A percentile compares a stretch with the other conserved stretches of the same genome.
These are phyloP conservation scores for Pezicula rhizophila DNA, from an alignment of 2,329 filamentous ascomycete genomes.

Conservation along the genomic window DNA sequence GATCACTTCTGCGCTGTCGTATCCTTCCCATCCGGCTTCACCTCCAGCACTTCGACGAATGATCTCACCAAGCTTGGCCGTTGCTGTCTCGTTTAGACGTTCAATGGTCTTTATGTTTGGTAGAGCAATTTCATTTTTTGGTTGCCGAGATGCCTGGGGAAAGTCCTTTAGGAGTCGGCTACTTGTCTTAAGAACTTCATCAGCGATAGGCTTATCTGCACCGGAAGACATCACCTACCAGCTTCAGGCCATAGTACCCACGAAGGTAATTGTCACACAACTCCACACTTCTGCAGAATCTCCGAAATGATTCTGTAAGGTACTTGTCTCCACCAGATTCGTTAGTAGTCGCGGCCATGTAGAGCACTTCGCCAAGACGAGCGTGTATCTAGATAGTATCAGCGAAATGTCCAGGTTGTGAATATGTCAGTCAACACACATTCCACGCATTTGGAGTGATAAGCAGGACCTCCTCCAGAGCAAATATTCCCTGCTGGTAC, in stretches of 20 bases:
- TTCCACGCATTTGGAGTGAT: constrained; percentile 93
- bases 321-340: constrained; percentile 38
- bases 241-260: constrained; percentile 85
- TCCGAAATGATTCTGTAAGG: constrained; percentile 68
- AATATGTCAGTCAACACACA: constrained; percentile 43
- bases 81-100: constrained; percentile 66
- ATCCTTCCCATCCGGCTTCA: constrained; percentile 66
- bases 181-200: constrained; percentile 22
- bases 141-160: constrained; percentile 38
- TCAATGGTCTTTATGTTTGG: constrained; percentile 55
- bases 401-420: constrained; percentile 18
- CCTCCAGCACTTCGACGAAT: constrained; percentile 55
- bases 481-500: constrained; percentile 78
- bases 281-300: constrained; percentile 87
- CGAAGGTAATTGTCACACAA: constrained; percentile 89
- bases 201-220: background rate
- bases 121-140: constrained; percentile 39
- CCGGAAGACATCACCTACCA: constrained; percentile 43
- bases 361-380: constrained; percentile 74
- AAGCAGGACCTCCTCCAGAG: constrained; percentile 84
- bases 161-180: constrained; percentile 37
- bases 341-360: constrained; percentile 55
- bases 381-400: constrained; percentile 65
- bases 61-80: constrained; percentile 70
- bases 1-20: constrained; percentile 63